Conservation (phyloP, 352 stramenopile species). For the Pythium angustatum region DNA sequence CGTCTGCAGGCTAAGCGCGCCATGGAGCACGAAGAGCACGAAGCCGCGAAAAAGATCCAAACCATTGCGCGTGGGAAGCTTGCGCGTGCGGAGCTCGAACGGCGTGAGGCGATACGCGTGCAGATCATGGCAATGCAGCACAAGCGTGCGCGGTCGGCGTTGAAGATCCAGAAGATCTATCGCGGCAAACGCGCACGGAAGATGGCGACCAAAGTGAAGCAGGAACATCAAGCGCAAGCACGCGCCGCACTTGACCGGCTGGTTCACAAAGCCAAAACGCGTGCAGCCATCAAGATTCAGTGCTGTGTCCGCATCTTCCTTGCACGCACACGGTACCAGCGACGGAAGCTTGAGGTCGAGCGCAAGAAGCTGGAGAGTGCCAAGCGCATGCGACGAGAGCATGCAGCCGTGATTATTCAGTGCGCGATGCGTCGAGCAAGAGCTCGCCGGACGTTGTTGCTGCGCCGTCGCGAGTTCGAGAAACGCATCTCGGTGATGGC, state of each 20-base stretch:
- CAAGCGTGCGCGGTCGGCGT: slow-evolving; percentile 38
- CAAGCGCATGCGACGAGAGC: slow-evolving; percentile 36
- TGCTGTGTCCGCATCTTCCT: slow-evolving; percentile 61
- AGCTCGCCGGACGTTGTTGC: slow-evolving; percentile 42
- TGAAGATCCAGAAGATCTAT: slow-evolving; percentile 65
- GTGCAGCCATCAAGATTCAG: slow-evolving; percentile 72
- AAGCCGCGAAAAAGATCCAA: slow-evolving; percentile 67
- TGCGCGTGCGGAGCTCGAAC: slow-evolving; percentile 37
- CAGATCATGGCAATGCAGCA: slow-evolving; percentile 34
- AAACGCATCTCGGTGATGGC: slow-evolving; percentile 80
- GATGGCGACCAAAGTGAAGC: slow-evolving; percentile 35
- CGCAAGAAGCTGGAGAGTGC: slow-evolving; percentile 32
- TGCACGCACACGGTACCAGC: slow-evolving; percentile 36
- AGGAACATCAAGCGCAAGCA: slow-evolving; percentile 48
- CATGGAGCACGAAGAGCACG: slow-evolving; percentile 52
- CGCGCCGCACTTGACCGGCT: slow-evolving; percentile 55
- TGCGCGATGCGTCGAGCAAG: slow-evolving; percentile 51
- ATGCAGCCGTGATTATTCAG: slow-evolving; percentile 68
- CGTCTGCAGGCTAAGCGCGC: slow-evolving; percentile 49
- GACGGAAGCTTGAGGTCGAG: slow-evolving; percentile 36
- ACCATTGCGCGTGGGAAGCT: slow-evolving; percentile 52
- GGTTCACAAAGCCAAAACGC: slow-evolving; percentile 54
- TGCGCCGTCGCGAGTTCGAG: slow-evolving; percentile 69
- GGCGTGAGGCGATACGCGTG: slow-evolving; percentile 32
- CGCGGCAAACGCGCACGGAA: slow-evolving; percentile 57